Base-by-base conservation (phyloP, 2,329 filamentous ascomycete genomes). In the Botryosphaeria dothidea region DNA sequence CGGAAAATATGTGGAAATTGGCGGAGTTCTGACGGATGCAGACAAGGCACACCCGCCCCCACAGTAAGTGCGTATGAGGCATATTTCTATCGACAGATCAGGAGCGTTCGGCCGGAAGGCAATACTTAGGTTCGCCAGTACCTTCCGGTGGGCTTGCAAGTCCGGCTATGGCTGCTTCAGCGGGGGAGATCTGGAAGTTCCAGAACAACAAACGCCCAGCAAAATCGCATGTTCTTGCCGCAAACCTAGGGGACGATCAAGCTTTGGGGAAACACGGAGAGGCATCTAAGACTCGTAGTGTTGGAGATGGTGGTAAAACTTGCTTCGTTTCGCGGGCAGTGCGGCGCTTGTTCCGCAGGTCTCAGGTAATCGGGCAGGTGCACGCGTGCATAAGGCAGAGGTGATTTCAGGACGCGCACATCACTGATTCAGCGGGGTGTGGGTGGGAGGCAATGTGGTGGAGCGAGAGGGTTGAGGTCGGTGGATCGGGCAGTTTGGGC, bases 251-350 rank as follows among this genome's bases (percentile, higher is more conserved):
- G n/a, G 56, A n/a, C 41, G 56, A 60, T 60, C 56, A 60, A 60
- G 56, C 56, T 6, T 3, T 48, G 43, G 56, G 41, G 19, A 60
- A 60, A 60, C 56, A 60, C 38, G 56, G 56, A 60, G 56, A 46
- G 41, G 8, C 11, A 46, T 60, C 56, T 60, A 41, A 41, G n/a
- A 60, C 56, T 48, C n/a, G 21, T 34, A 41, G n/a, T 34, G 56
- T 60, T 60, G 56, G 56, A 60, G 56, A 25, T 21, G n/a, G 36
- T 15, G 56, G 56, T 21, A 60, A 45, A 31, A 60, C 56, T 46
- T 60, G 56, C 56, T 34, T 48, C n/a, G 38, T 60, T 60, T 46
- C n/a, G 27, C 19, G 56, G 21, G 27, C 38, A 52, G 41, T 11
- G 19, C 31, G 31, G 31, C 31, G 31, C 13, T 6, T 8, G 13